Evolutionary conservation across 129 eudicot species (phyloP), one percentile per base, ranked within the genome.

Genomic region (Silybum marianum): DNA sequence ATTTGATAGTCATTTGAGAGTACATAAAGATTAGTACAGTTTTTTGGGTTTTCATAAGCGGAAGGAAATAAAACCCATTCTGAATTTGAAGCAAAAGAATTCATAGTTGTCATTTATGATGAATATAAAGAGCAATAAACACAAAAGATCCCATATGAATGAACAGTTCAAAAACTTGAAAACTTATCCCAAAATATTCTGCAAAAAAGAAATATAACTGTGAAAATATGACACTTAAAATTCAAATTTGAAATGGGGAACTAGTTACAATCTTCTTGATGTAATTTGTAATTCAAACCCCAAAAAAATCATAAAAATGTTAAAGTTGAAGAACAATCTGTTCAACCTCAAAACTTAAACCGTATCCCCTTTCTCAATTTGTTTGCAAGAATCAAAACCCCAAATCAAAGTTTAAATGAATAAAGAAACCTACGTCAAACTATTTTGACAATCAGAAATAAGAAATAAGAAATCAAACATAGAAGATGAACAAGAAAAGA

Each of bases 101-200:
- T 14, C 78, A 48, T 26, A 28, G 19, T 46, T 25, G 40, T 7
- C 42, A 21, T 65, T 23, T 6, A 21, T 40, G 46, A 9, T 40
- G 13, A 40, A 40, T 13, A 40, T 16, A 48, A 48, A 48, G 62
- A 48, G 5, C 19, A 48, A 48, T 76, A 39, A 76, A 63, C 72
- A 76, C 12, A n/a, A 76, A 60, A 19, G 28, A 76, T 34, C 21
- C 38, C 34, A 12, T 7, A 62, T 36, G 80, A 76, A 32, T 69
- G 10, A 13, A 51, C 44, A 26, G 28, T 74, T 74, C 18, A 18
- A 10, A 38, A 54, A 75, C 71, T 34, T 13, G 58, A 10, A 44
- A 51, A 54, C 19, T 65, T 67, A 79, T 48, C 76, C 54, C 7
- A 70, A 44, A 26, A 30, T 19, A 46, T 25, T 23, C 16, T 28